These are phyloP conservation scores for Plantago coronopus DNA, from an alignment of 305 asterid genomes.

Conservation along the genomic window DNA sequence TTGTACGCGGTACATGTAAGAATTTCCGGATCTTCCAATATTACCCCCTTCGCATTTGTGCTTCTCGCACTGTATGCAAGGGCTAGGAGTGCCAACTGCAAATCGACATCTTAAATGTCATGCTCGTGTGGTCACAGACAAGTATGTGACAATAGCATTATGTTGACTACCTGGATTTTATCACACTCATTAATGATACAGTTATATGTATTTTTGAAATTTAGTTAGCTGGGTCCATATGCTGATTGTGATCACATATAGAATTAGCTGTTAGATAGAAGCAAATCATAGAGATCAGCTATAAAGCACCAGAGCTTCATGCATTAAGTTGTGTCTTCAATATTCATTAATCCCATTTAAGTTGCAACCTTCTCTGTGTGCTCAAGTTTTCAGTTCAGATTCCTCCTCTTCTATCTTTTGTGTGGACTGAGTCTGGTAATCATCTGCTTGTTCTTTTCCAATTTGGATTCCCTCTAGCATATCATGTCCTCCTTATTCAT, in stretches of 20 bases:
- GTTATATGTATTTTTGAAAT: slow-evolving; percentile 34
- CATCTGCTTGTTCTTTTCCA: no score
- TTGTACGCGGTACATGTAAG: no score
- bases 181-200: slow-evolving; percentile 30
- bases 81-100: neutral
- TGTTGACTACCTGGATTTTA: slow-evolving; percentile 35
- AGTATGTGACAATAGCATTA: slow-evolving; percentile 38
- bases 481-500: no score
- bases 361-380: no score
- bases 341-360: no score
- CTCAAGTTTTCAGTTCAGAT: no score
- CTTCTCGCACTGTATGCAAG: neutral
- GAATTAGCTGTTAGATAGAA: slow-evolving; percentile 32
- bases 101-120: slow-evolving; percentile 4
- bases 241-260: slow-evolving; percentile 42
- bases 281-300: slow-evolving; percentile 7
- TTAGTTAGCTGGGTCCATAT: slow-evolving; percentile 47
- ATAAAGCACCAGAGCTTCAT: no score
- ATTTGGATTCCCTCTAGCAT: no score
- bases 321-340: no score
- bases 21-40: neutral
- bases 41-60: neutral
- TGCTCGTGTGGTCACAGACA: slow-evolving; percentile 27
- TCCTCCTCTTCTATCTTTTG: no score
- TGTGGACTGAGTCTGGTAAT: no score